Evolutionary conservation across 2,329 filamentous ascomycete species (phyloP), one percentile per base, ranked within the genome.

Genomic region (Aspergillus latus): DNA sequence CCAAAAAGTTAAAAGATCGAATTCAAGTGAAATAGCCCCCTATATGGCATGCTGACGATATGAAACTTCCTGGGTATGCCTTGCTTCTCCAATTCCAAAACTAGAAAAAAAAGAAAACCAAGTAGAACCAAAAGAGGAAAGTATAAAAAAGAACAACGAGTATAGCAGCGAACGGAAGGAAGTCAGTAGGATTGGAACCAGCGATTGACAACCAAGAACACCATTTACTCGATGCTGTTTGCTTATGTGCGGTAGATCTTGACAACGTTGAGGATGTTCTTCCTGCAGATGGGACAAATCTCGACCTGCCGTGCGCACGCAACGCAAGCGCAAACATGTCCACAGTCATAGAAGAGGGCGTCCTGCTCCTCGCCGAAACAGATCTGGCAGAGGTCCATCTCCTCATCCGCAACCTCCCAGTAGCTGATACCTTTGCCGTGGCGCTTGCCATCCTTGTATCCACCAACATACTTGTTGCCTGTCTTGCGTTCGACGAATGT

Each of bases 321-420:
- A 56, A 83, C 72, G 60, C 84, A 87, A 3, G 84, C 81, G 45
- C 84, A 80, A 15, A 87, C 82, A 64, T 87, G 84, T 0, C 84
- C 84, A 61, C 84, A 87, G 60, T 84, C 82, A 62, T 83, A 84
- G 66, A 87, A 86, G 5, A 84, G 77, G 4, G 83, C 81, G 58
- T 84, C 81, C 52, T 84, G 81, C 42, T 80, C 79, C 44, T 80
- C 78, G n/a, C 81, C 79, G 69, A 82, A 87, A 73, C 84, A 87
- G 56, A 87, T 86, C 55, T 82, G 78, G 66, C 84, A 87, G 5
- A 82, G 66, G 45, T 80, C 76, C 68, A 81, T 79, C 59, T 84
- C 82, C 56, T 86, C 83, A 53, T 86, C 83, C 2, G 84, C 84
- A 28, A 83, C 80, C 62, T 83, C 81, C 78, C 83, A 86, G 60